A percentile compares a stretch with the other conserved stretches of the same genome.
phyloP scores from a whole-genome alignment of 2,329 filamentous ascomycete genomes.

The Neofusicoccum ribis region DNA sequence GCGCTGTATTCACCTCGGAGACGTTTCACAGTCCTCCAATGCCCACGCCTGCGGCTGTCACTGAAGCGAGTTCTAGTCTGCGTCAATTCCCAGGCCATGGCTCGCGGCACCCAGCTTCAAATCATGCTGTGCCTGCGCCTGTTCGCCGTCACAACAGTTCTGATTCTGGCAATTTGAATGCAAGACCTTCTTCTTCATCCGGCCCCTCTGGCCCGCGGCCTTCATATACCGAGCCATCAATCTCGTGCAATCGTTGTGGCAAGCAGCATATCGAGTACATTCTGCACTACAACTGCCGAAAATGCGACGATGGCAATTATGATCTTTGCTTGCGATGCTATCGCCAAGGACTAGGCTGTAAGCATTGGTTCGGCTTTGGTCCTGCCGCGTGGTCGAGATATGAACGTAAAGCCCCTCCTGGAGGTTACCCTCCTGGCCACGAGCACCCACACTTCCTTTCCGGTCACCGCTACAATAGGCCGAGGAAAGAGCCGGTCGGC shows the following conservation, averaged over 20 bases:
- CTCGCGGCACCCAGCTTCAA: conserved; percentile 20
- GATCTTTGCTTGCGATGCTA: conserved; percentile 84
- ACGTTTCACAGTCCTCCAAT: conserved; percentile 5
- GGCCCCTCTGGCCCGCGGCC: conserved; percentile 30
- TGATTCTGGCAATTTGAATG: conserved; percentile 4
- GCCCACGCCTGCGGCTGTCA: conserved; percentile 3
- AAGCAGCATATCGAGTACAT: conserved; percentile 77
- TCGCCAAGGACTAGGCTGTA: conserved; percentile 71
- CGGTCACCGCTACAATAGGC: conserved; percentile 46
- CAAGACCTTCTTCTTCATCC: conserved; percentile 20
- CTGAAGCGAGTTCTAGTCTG: conserved; percentile 1
- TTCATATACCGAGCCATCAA: conserved; percentile 67
- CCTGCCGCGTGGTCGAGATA: conserved; percentile 68
- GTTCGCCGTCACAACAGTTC: conserved; percentile 13
- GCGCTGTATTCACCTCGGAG: conserved; percentile 26
- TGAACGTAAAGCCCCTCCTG: conserved; percentile 47
- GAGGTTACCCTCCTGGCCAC: conserved; percentile 41
- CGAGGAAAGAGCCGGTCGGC: conserved; percentile 20
- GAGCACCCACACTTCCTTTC: conserved; percentile 56
- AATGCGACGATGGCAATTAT: conserved; percentile 70
- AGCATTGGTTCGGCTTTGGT: conserved; percentile 87
- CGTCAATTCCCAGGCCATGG: background rate
- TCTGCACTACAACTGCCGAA: conserved; percentile 78
- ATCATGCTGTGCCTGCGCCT: conserved; percentile 31
- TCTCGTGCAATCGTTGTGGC: conserved; percentile 71